Base-by-base conservation (phyloP, 768 basidiomycete genomes). In the Boletus rubescentipes region DNA sequence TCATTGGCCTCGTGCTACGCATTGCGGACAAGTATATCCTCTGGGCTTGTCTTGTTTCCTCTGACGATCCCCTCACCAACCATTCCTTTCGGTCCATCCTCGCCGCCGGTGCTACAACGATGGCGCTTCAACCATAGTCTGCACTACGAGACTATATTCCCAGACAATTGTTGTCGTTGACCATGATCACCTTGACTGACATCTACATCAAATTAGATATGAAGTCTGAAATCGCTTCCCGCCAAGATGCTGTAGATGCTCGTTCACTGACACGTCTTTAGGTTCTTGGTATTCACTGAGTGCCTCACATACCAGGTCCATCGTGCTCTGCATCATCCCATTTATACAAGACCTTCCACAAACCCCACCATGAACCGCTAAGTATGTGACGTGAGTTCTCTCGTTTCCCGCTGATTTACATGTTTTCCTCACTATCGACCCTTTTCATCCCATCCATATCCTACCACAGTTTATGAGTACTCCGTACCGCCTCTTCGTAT, bases 101-200 rank as follows among this genome's bases (percentile, higher is more conserved):
- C 36, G 61, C 42, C 31, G 32, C 45, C 34, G 81, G 81, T 52
- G 72, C 70, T 44, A 71, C 6, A n/a, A n/a, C n/a, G n/a, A n/a
- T n/a, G n/a, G n/a, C n/a, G n/a, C n/a, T n/a, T 26, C 6, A 26
- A 42, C 65, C 76, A 37, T 62, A 79, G 32, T 90, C 89, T 4
- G 89, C 88, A 36, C 84, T 91, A 0, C 82, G 93, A 34, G 87
- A 93, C 61, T 86, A 90, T 63, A 63, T 94, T 9, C 86, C 81
- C 5, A 82, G 93, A 32, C 93, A 96, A 66, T 50, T 88, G 8
- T 21, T 87, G 34, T 93, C 93, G 1, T 75, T 98, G 51, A 69
- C 72, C 60, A 66, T 77, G 32, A 65, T 98, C 57, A 95, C 93
- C 1, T 72, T 89, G 49, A 62, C 91, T 52, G 93, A 93, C 55